phyloP scores from a whole-genome alignment of 192 early-diverging fungal species.

The Gamsiella multidivaricata region DNA sequence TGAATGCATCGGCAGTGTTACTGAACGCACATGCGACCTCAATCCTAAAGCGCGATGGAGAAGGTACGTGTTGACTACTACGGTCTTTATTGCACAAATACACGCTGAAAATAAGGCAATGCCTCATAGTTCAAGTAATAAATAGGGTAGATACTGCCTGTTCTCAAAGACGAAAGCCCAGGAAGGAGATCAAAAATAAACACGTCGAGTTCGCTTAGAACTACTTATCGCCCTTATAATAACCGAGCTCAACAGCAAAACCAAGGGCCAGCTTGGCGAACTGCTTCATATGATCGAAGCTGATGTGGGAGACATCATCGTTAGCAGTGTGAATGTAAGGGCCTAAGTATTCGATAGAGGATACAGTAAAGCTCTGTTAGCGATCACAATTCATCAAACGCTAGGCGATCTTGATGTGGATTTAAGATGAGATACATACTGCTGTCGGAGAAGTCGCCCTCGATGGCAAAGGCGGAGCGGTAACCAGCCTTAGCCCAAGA shows the following conservation, averaged over 20 bases:
- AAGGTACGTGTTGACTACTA: no score
- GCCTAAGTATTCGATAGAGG: conserved; percentile 1
- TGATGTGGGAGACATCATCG: conserved; percentile 81
- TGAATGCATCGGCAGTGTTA: no score
- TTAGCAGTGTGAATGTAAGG: conserved; percentile 85
- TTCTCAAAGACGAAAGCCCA: no score
- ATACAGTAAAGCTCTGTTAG: no score
- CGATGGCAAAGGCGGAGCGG: conserved; percentile 86
- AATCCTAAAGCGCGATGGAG: no score
- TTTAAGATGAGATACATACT: conserved; percentile 21
- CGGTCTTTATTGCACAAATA: no score
- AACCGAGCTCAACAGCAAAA: conserved; percentile 87
- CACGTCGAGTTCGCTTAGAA: not conserved
- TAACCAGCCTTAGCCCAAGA: conserved; percentile 91
- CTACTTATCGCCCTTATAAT: conserved; percentile 38
- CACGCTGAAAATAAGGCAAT: no score
- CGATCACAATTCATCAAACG: not conserved
- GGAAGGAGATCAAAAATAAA: no score
- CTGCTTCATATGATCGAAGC: conserved; percentile 89
- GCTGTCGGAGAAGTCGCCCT: conserved; percentile 75
- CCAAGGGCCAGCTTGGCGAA: conserved; percentile 83
- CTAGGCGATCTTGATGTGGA: not conserved
- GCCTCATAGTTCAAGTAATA: no score
- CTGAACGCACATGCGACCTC: no score
- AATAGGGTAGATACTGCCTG: no score